Evolutionary conservation across 805 yeast genomes (phyloP), one percentile per base, ranked within the genome.

Genomic region (Cyberlindnera nakhonratchasimensis): DNA sequence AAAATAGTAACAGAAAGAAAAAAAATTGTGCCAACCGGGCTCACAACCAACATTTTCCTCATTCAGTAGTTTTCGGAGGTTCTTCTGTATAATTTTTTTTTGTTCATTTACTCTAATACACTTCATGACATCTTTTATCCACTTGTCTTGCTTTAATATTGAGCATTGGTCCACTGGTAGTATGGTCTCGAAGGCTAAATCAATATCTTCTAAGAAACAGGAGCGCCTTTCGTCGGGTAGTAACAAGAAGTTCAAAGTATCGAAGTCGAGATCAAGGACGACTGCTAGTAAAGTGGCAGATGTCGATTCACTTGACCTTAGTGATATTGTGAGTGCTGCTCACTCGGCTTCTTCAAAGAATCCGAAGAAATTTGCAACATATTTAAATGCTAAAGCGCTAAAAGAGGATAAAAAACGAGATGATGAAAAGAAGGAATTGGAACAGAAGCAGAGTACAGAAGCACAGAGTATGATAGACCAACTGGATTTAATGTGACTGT

Each of bases 321-420:
- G 34, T 9, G 52, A 48, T 6, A 48, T 48, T 21, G 37, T 48
- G 11, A 35, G 41, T 26, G 45, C 52, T 19, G 52, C 52, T 6
- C 45, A 43, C 2, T 30, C 4, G 1, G 37, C 37, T 11, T 29
- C 32, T 14, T 26, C 16, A 26, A 12, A 22, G 23, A 46, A 37
- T 24, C 28, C 13, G 29, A 29, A 24, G 26, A 29, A 11, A 12
- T 11, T 12, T 9, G 17, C 16, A 9, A 18, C 30, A 3, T 30
- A 21, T 13, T 35, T 48, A 2, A 28, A 18, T 29, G 19, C 37
- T 4, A 42, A 40, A 34, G 16, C 20, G 4, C 28, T 48, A 42
- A 29, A 36, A 26, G 39, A 42, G 18, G 52, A 45, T 20, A 42
- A 41, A 16, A 17, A 45, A 38, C 39, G 29, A 32, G 52, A 48